phyloP scores from a whole-genome alignment of 371 early-diverging fungal genomes.

The Syncephalis plumigaleata region DNA sequence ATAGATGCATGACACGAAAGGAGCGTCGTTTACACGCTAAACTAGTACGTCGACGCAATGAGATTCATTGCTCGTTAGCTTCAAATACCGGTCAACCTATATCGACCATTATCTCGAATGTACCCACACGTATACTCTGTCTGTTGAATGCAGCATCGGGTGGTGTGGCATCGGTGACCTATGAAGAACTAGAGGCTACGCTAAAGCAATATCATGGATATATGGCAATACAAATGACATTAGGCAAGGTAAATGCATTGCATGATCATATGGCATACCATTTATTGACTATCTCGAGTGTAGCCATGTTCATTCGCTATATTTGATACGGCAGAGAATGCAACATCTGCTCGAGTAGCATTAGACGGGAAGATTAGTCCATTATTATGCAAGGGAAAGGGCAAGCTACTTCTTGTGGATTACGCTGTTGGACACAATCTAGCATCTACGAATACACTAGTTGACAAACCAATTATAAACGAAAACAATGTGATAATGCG shows the following conservation, averaged over 20 bases:
- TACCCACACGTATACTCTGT: conserved; percentile 5
- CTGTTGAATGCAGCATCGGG: conserved; percentile 5
- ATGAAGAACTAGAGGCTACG: conserved; percentile 1
- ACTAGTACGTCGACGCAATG: no score
- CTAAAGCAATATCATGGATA: conserved; percentile 1
- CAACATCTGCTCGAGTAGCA: background rate
- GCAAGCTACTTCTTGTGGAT: conserved; percentile 4
- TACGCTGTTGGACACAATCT: conserved; percentile 2
- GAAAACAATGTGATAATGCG: no score
- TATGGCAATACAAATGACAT: conserved; percentile 1
- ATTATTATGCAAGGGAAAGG: background rate
- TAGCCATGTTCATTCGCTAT: conserved; percentile 7
- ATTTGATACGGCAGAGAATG: conserved; percentile 3
- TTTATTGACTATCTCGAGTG: background rate
- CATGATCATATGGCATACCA: background rate
- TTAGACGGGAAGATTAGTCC: conserved; percentile 1
- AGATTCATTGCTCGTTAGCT: background rate
- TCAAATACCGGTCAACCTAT: background rate
- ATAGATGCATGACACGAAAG: no score
- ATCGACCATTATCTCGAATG: conserved; percentile 1
- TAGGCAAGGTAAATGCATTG: conserved; percentile 4
- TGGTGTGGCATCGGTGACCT: conserved; percentile 2
- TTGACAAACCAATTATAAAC: no score
- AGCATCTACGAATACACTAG: conserved; percentile 6
- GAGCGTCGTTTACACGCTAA: no score